Percentiles rank a stretch among this genome's conserved stretches.
These are phyloP conservation scores for Xylaria polymorpha DNA, from an alignment of 2,329 filamentous ascomycete species.

Conservation along the genomic window DNA sequence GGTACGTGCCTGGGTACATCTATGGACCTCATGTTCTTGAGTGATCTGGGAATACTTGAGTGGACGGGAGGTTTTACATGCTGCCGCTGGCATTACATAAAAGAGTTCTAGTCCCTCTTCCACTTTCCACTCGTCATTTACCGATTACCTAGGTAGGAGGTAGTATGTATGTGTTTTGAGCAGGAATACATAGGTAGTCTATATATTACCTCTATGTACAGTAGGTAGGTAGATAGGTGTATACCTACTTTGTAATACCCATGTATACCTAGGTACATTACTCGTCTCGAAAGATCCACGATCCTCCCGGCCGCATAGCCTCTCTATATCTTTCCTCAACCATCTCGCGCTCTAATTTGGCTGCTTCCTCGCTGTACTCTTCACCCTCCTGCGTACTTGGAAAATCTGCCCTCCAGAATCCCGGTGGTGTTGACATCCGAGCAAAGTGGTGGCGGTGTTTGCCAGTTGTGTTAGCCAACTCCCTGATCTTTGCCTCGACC, in stretches of 20 bases:
- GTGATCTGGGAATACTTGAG: too few species aligned
- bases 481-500: conserved; percentile 78
- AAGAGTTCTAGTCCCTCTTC: not conserved
- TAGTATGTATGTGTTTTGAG: too few species aligned
- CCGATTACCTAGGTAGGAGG: too few species aligned
- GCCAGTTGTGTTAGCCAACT: conserved; percentile 79
- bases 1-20: too few species aligned
- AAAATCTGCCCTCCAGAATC: conserved; percentile 92
- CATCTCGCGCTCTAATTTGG: conserved; percentile 69
- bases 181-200: too few species aligned
- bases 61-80: too few species aligned
- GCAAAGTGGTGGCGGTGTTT: conserved; percentile 81
- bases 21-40: too few species aligned
- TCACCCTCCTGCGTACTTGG: conserved; percentile 85
- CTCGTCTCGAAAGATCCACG: conserved; percentile 87
- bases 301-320: conserved; percentile 79
- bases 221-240: not conserved
- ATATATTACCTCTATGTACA: not conserved
- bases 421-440: conserved; percentile 79
- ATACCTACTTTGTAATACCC: not conserved
- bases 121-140: not conserved
- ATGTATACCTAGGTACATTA: conserved; percentile 48
- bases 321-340: conserved; percentile 82
- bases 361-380: conserved; percentile 72
- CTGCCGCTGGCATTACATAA: too few species aligned